Conservation (phyloP, 2,329 filamentous ascomycete species). For the Aaosphaeria arxii region DNA sequence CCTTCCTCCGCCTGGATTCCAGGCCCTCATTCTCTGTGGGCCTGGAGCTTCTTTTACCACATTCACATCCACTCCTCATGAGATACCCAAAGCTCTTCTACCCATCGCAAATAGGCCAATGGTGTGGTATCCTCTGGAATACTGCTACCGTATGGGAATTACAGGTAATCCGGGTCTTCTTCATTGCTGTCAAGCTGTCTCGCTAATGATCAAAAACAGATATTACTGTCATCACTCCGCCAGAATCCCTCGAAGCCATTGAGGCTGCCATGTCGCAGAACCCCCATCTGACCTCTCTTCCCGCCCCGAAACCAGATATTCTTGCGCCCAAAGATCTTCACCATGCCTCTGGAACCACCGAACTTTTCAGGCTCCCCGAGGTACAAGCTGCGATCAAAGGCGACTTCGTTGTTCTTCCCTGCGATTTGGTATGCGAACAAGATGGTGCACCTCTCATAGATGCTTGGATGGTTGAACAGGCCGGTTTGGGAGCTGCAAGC, state of each 20-base stretch:
- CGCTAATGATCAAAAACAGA: constrained; percentile 24
- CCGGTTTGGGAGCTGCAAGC: constrained; percentile 61
- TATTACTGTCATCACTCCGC: constrained; percentile 57
- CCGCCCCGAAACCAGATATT: constrained; percentile 70
- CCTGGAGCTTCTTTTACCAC: constrained; percentile 79
- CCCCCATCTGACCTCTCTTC: constrained; percentile 71
- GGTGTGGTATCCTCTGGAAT: constrained; percentile 87
- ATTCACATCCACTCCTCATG: constrained; percentile 75
- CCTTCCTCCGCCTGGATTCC: constrained; percentile 72
- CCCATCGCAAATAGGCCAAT: constrained; percentile 83
- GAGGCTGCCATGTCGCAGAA: constrained; percentile 71
- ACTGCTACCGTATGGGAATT: constrained; percentile 77
- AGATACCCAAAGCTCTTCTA: constrained; percentile 77
- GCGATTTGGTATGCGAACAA: constrained; percentile 88
- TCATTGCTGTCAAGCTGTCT: too few species aligned
- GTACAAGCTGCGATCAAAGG: constrained; percentile 74
- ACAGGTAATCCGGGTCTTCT: constrained; percentile 54
- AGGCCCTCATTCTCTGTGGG: constrained; percentile 79
- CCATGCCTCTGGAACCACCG: constrained; percentile 83
- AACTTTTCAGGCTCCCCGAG: constrained; percentile 81
- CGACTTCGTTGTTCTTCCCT: constrained; percentile 89
- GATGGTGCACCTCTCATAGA: constrained; percentile 79
- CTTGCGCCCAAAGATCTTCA: constrained; percentile 73
- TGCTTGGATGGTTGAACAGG: constrained; percentile 86
- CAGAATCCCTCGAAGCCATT: constrained; percentile 62